Base-by-base conservation (phyloP, 2,329 filamentous ascomycete species). In the Ceratocystis lukuohia region DNA sequence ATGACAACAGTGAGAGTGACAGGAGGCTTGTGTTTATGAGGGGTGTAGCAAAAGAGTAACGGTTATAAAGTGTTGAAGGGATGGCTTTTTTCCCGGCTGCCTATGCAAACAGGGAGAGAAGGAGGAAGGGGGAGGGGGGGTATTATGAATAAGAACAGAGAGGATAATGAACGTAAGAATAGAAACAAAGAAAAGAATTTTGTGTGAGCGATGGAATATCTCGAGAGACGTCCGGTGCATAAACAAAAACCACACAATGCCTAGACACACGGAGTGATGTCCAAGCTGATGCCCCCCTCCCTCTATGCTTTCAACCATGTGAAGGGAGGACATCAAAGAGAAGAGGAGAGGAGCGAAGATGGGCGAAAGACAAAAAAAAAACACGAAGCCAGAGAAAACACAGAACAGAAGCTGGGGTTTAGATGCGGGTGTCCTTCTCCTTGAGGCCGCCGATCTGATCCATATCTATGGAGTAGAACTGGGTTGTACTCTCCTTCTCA, bases 401-500 rank as follows among this genome's bases (percentile, higher is more conserved):
- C 15, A 50, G 25, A 63, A 64, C 22, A 41, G n/a, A 62, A 33
- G 45, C 8, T 45, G 20, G 33, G 33, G 53, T 53, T 67, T 74
- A 69, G 65, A 70, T 71, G 70, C 76, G 76, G 53, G 66, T 64
- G 71, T 88, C 84, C 81, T 96, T 96, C 81, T 97, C 94, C 77
- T 92, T 95, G 71, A 97, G 79, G 15, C 94, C 94, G 64, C 94
- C 94, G 74, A 97, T 95, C 70, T 90, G 85, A 72, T 97, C 89
- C 75, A 99, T 88, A 75, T 99, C 93, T 72, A 99, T 85, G 2
- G 91, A 94, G 75, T 96, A 89, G 78, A 96, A 97, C 70, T 91
- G 84, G 68, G 84, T 83, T 68, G 84, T 84, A 74, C 85, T 85
- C 73, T 88, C 87, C 77, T 90, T 88, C 78, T 95, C 87, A 74